Conservation (phyloP, 805 yeast species). For the Cyberlindnera petersonii region DNA sequence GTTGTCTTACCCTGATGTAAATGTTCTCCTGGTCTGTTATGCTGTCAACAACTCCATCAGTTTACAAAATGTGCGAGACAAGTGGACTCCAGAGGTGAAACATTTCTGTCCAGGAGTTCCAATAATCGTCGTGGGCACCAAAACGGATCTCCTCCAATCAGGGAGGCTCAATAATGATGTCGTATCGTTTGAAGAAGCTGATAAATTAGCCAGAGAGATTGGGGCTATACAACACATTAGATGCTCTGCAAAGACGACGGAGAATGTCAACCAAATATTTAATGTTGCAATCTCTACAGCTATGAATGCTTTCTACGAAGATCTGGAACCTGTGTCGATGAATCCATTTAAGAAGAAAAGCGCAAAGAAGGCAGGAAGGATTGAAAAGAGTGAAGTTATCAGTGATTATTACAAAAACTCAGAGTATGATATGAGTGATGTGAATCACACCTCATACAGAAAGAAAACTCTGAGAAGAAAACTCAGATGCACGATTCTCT, state of each 20-base stretch:
- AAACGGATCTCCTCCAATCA: slow-evolving; percentile 51
- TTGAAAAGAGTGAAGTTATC: slow-evolving; percentile 1
- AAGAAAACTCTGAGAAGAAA: slow-evolving; percentile 10
- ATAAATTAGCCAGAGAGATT: slow-evolving; percentile 49
- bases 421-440: slow-evolving; percentile 17
- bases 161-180: slow-evolving; percentile 31
- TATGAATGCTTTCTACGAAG: slow-evolving; percentile 16
- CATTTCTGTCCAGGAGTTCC: slow-evolving; percentile 84
- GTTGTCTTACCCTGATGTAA: slow-evolving; percentile 73
- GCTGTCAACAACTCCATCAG: slow-evolving; percentile 60
- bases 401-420: slow-evolving; percentile 18
- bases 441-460: not conserved
- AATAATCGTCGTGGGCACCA: slow-evolving; percentile 75
- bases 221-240: slow-evolving; percentile 72
- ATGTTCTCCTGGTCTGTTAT: slow-evolving; percentile 72
- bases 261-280: slow-evolving; percentile 66
- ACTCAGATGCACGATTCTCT: slow-evolving; percentile 10
- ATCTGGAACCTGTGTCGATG: slow-evolving; percentile 5
- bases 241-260: slow-evolving; percentile 72
- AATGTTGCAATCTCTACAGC: slow-evolving; percentile 44
- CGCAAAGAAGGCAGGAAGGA: slow-evolving; percentile 4
- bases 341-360: slow-evolving; percentile 11
- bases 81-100: slow-evolving; percentile 84
- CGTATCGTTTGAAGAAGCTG: slow-evolving; percentile 37
- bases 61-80: slow-evolving; percentile 68